Conservation (phyloP, 73 alveolate genomes). For the Blepharisma japonicum region DNA sequence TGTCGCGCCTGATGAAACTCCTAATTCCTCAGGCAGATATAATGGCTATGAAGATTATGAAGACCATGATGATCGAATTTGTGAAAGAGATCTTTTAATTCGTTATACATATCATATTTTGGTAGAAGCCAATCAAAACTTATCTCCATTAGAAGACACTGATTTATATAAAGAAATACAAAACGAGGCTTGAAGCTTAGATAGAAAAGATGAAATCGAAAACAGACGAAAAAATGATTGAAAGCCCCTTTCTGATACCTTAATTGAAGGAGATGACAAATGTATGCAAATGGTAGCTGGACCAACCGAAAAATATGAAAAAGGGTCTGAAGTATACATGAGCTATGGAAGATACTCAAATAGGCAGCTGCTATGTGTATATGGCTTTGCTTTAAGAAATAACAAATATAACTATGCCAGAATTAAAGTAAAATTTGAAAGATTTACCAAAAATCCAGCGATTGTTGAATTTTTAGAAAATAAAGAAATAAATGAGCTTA, state of each 20-base stretch:
- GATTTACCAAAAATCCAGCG: neutral
- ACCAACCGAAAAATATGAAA: slow-evolving; percentile 14
- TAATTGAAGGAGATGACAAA: slow-evolving; percentile 2
- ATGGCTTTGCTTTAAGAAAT: slow-evolving; percentile 2
- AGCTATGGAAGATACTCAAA: slow-evolving; percentile 24
- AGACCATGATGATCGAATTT: slow-evolving; percentile 25
- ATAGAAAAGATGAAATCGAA: neutral
- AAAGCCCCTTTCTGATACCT: neutral
- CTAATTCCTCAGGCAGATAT: slow-evolving; percentile 9
- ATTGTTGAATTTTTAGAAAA: neutral
- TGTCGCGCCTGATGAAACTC: neutral
- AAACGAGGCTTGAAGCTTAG: neutral
- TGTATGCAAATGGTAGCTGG: slow-evolving; percentile 14
- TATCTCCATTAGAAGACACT: neutral
- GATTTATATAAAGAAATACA: neutral
- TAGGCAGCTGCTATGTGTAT: slow-evolving; percentile 2
- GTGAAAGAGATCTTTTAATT: neutral
- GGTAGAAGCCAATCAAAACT: neutral
- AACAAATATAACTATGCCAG: neutral
- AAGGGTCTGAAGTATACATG: slow-evolving; percentile 26
- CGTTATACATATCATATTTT: neutral
- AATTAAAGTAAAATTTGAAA: neutral
- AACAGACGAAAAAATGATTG: neutral
- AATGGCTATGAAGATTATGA: neutral
- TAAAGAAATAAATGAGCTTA: neutral